Evolutionary conservation across 495 filamentous ascomycete species (phyloP).

Genomic region (Aspergillus coremiiformis): DNA sequence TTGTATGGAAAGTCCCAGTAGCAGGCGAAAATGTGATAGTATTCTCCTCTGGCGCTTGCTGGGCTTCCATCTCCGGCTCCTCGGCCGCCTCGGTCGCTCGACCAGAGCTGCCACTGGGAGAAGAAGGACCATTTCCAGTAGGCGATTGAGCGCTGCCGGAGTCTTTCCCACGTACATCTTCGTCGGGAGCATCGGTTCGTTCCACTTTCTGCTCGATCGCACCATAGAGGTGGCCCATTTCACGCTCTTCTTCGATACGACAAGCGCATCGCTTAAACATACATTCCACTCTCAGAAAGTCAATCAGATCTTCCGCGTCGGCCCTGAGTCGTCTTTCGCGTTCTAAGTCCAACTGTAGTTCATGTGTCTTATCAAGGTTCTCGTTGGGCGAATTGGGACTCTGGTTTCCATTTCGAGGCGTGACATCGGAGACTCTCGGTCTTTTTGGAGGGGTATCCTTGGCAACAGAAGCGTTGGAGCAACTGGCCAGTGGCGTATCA

Average conservation of each 20-base stretch:
- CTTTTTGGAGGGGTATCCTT: slow-evolving; percentile 54
- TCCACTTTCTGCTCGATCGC: slow-evolving; percentile 2
- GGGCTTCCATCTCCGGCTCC: neutral
- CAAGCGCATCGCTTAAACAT: slow-evolving; percentile 65
- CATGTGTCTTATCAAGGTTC: slow-evolving; percentile 46
- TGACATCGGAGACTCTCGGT: slow-evolving; percentile 48
- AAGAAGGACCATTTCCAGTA: neutral
- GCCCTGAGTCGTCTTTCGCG: slow-evolving; percentile 58
- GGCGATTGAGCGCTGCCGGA: neutral
- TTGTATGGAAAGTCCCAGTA: slow-evolving; percentile 43
- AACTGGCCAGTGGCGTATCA: slow-evolving; percentile 31
- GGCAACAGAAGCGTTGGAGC: slow-evolving; percentile 46
- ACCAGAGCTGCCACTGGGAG: neutral
- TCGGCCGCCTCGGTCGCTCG: neutral
- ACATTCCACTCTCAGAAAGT: slow-evolving; percentile 82
- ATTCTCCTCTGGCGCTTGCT: slow-evolving; percentile 23
- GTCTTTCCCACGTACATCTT: neutral
- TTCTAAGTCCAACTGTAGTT: slow-evolving; percentile 53
- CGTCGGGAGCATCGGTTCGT: slow-evolving; percentile 1
- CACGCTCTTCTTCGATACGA: slow-evolving; percentile 45
- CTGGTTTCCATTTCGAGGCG: slow-evolving; percentile 38
- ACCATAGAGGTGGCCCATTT: slow-evolving; percentile 46
- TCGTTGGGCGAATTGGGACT: slow-evolving; percentile 31
- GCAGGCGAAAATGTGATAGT: slow-evolving; percentile 42
- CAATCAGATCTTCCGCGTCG: slow-evolving; percentile 61